phyloP scores from a whole-genome alignment of 257 asterid genomes.

The Solanum chilense region DNA sequence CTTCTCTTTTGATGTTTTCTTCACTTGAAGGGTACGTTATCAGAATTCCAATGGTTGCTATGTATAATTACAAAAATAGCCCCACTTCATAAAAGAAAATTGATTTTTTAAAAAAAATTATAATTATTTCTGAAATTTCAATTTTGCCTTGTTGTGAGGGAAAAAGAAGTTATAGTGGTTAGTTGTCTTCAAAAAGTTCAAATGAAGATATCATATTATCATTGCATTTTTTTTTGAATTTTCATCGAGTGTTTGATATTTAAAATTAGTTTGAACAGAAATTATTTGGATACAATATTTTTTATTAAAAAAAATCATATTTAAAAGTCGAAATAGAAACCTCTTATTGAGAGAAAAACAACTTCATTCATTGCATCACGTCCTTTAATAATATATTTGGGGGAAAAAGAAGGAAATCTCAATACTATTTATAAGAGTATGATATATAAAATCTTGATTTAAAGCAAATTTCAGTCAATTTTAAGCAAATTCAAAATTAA shows the following conservation, averaged over 20 bases:
- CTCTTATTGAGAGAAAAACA: neutral
- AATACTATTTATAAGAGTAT: neutral
- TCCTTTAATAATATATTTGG: too few relatives aligned
- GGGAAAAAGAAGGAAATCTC: neutral
- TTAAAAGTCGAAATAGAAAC: rapidly evolving
- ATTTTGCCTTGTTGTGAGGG: neutral
- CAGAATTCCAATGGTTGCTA: neutral
- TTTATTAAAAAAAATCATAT: neutral
- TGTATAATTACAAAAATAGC: neutral
- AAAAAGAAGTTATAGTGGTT: neutral
- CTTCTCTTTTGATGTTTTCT: neutral
- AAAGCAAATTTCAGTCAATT: neutral
- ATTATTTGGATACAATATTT: neutral
- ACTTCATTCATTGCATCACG: neutral
- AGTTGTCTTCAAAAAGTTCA: neutral
- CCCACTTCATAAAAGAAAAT: neutral
- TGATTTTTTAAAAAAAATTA: too few relatives aligned
- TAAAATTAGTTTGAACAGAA: rapidly evolving
- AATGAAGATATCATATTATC: neutral
- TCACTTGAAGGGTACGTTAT: conserved; percentile 4
- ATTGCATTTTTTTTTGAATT: neutral
- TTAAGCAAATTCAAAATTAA: neutral
- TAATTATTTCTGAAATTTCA: neutral
- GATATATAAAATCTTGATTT: neutral
- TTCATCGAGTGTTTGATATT: rapidly evolving